A percentile compares a stretch with the other conserved stretches of the same genome.
Conservation (phyloP, 371 early-diverging fungal genomes). For the Lichtheimia hyalospora region DNA sequence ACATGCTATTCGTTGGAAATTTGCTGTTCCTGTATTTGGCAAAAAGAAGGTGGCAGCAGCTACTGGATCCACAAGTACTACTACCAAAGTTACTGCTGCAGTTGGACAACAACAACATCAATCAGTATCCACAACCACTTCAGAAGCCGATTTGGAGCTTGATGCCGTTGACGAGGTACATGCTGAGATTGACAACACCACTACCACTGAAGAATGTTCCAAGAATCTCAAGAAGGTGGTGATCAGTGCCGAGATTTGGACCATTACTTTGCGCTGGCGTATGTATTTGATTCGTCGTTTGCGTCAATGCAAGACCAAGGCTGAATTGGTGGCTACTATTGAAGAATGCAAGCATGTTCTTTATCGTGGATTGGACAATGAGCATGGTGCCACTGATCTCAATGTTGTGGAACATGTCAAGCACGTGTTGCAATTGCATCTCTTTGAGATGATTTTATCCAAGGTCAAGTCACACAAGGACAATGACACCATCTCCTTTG, state of each 20-base stretch:
- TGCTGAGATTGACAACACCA: constrained; percentile 7
- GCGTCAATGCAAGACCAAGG: constrained; percentile 29
- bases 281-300: constrained; percentile 34
- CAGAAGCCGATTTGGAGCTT: neutral
- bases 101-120: too few relatives aligned
- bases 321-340: constrained; percentile 22
- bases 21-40: constrained; percentile 41
- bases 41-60: constrained; percentile 15
- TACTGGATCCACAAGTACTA: neutral
- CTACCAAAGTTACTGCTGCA: constrained; percentile 9
- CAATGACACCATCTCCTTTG: constrained; percentile 10
- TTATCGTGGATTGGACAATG: constrained; percentile 32
- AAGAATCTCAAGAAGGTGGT: too few relatives aligned
- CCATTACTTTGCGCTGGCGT: constrained; percentile 36
- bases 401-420: constrained; percentile 26
- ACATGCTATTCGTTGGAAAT: constrained; percentile 33
- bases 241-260: neutral
- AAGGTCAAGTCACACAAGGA: constrained; percentile 16
- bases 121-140: too few relatives aligned
- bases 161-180: constrained; percentile 22
- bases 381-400: constrained; percentile 22
- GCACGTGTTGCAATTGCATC: constrained; percentile 32
- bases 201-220: too few relatives aligned
- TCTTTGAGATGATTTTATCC: constrained; percentile 30
- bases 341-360: constrained; percentile 33